Evolutionary conservation across 805 yeast species (phyloP), one percentile per base, ranked within the genome.

Genomic region (Sugiyamaella floridensis): DNA sequence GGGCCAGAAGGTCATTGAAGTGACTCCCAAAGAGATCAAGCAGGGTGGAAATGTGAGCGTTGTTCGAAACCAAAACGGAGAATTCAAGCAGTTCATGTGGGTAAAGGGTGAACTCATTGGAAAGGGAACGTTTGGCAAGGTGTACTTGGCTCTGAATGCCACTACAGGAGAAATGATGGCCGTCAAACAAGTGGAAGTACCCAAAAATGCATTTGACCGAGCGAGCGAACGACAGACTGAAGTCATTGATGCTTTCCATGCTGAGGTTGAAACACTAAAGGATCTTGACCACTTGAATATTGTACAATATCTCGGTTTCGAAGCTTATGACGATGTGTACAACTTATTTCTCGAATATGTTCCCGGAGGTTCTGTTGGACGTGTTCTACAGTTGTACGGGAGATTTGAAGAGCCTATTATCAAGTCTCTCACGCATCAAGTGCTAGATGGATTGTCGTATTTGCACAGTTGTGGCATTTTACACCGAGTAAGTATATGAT

Each of bases 151-250:
- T 1, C 76, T 93, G 63, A 93, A 93, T 67, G 90, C 89, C 15
- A 93, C 98, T 0, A 89, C 96, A 0, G 98, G 98, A 51, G 99
- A 93, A 63, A 89, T 93, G 96, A 85, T 93, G 72, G 99, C 99
- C 0, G 99, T 93, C 1, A 93, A 93, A 65, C 99, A 93, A 68
- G 97, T 92, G 1, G 83, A 78, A 43, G 83, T 85, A 11, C 83
- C 87, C 0, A 67, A 71, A 51, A 63, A 74, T 34, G 60, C 71
- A 16, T 55, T 67, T 43, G 67, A 60, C 51, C 46, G 54, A 26
- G 58, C 58, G 32, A 62, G 62, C 42, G 58, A 49, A 29, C 66
- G 68, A 43, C 71, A 68, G 53, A 67, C 71, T 26, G 89, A 81
- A 52, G 86, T 85, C 1, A 77, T 89, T 45, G 93, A 85, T 50